Percentiles rank a stretch among this genome's conserved stretches.
Conservation (phyloP, 2,329 filamentous ascomycete genomes). For the Fusarium phyllophilum region DNA sequence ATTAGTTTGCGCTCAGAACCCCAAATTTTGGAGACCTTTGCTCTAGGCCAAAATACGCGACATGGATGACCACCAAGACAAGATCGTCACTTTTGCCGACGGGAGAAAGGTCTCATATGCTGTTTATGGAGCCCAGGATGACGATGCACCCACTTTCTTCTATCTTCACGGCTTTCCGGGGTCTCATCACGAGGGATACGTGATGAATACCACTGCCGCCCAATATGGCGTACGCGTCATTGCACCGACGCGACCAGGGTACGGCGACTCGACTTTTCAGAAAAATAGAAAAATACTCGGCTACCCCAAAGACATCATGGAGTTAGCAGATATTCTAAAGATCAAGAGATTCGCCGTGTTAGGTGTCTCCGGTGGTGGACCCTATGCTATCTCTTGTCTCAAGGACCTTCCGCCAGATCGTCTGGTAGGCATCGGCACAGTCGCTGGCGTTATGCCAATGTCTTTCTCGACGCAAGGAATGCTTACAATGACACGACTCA, state of each 20-base stretch:
- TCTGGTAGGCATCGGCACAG: neutral
- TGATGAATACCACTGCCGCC: neutral
- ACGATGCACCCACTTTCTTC: conserved; percentile 9
- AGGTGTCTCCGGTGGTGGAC: conserved; percentile 23
- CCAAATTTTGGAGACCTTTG: neutral
- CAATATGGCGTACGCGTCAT: conserved; percentile 12
- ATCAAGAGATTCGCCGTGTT: neutral
- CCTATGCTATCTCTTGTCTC: conserved; percentile 23
- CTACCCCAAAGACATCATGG: conserved; percentile 7
- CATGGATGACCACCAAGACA: conserved; percentile 12
- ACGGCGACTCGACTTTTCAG: conserved; percentile 25
- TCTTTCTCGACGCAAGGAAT: conserved; percentile 24
- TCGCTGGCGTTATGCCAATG: conserved; percentile 21
- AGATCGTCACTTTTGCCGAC: conserved; percentile 7
- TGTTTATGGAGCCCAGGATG: conserved; percentile 12
- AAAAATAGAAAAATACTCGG: conserved; percentile 1
- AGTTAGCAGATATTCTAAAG: neutral
- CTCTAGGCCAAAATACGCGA: neutral
- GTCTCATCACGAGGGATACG: conserved; percentile 24
- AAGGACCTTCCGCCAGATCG: conserved; percentile 6
- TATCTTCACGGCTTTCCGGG: conserved; percentile 30
- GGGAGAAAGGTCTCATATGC: conserved; percentile 22
- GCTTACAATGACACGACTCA: conserved; percentile 9
- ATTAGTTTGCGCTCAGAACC: rapidly evolving
- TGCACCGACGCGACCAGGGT: conserved; percentile 15